Base-by-base conservation (phyloP, 768 basidiomycete genomes). In the Austroboletus festivus region DNA sequence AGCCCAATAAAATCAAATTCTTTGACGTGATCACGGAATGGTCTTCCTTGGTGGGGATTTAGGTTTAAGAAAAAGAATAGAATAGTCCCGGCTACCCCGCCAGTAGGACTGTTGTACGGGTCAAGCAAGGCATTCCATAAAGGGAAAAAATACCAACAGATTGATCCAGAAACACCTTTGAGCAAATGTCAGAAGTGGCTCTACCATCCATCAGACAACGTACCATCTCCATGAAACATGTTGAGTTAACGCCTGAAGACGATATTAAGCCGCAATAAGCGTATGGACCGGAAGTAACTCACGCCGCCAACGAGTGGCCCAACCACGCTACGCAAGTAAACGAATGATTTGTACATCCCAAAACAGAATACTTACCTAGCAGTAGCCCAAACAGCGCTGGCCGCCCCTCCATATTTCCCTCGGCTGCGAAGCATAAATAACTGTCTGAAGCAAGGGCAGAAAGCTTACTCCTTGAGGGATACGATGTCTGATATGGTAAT, bases 271-370 rank as follows among this genome's bases (percentile, higher is more conserved):
- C 20, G 22, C 22, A 5, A 6, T n/a, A 18, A 12, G n/a, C 20
- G 38, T 12, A 39, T 28, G 28, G 12, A 6, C 28, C 12, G 28
- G 28, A 28, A 28, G 28, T 5, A 12, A 47, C 60, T 46, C 40
- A 67, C 65, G 1, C 67, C 66, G 11, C 67, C 67, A 7, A 69
- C 41, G 13, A 78, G 58, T 1, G 76, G 76, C 8, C 75, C 77
- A 2, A 74, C 30, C 7, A 72, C 69, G 34, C 66, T 68, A 38
- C 19, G n/a, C 18, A 16, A 13, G 10, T 47, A 24, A 24, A 26
- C 18, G n/a, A 44, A 8, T 16, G 19, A 19, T 26, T 28, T 26
- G 21, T 41, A 20, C 35, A 33, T 22, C 22, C 18, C 38, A 20
- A 26, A 28, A 49, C 8, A 30, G 31, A 33, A 7, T 2, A 43